Evolutionary conservation across 106 monocot species (phyloP).

Genomic region (Phalaenopsis aphrodite): DNA sequence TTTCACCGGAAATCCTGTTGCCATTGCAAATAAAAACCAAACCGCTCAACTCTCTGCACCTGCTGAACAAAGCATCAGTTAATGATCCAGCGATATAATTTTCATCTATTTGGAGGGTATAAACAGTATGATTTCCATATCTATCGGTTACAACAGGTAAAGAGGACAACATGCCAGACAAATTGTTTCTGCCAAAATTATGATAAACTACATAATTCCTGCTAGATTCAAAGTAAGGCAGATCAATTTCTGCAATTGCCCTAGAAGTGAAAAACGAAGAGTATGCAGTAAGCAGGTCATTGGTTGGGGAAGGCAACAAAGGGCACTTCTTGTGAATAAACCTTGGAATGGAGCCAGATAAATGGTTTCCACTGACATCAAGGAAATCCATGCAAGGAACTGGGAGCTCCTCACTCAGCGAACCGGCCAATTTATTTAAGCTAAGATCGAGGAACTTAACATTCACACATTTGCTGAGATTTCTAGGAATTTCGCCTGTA

Average conservation of each 20-base stretch:
- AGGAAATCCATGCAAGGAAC: conserved; percentile 76
- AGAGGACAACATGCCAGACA: conserved; percentile 40
- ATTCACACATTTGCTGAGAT: conserved; percentile 47
- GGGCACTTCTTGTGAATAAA: conserved; percentile 30
- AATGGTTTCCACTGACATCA: conserved; percentile 67
- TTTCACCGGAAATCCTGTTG: conserved; percentile 48
- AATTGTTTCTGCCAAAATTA: conserved; percentile 62
- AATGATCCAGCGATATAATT: conserved; percentile 59
- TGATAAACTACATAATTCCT: conserved; percentile 36
- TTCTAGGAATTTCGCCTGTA: conserved; percentile 35
- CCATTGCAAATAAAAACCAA: conserved; percentile 45
- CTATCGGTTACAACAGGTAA: conserved; percentile 36
- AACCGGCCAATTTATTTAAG: conserved; percentile 66
- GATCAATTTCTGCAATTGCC: conserved; percentile 9
- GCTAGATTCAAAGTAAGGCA: conserved; percentile 16
- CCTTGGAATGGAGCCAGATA: conserved; percentile 58
- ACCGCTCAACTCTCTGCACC: conserved; percentile 42
- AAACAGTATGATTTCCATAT: conserved; percentile 29
- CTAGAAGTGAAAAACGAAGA: conserved; percentile 29
- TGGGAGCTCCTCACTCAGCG: conserved; percentile 35
- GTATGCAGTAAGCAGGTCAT: conserved; percentile 36
- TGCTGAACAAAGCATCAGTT: conserved; percentile 38
- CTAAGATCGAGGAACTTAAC: conserved; percentile 70
- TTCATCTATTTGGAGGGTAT: conserved; percentile 46
- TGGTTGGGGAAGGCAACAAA: conserved; percentile 4